Evolutionary conservation across 169 alveolate genomes (phyloP).

Genomic region (Theileria parva): DNA sequence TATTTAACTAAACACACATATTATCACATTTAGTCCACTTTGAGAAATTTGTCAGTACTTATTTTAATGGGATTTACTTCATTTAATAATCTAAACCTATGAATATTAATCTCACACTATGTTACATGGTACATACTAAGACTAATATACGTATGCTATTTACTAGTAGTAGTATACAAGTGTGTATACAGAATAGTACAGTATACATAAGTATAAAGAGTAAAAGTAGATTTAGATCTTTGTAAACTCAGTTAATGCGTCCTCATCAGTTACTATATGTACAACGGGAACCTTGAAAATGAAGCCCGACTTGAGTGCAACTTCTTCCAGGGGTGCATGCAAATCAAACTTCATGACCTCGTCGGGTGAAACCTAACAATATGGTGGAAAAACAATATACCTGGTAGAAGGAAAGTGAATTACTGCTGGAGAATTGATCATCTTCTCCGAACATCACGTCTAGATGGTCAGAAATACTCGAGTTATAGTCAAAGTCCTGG

Average conservation of each 20-base stretch:
- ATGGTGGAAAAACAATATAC: background rate
- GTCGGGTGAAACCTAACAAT: slow-evolving; percentile 27
- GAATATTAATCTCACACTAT: background rate
- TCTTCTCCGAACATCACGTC: slow-evolving; percentile 64
- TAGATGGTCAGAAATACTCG: slow-evolving; percentile 59
- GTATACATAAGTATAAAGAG: background rate
- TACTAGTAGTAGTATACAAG: background rate
- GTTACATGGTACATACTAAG: background rate
- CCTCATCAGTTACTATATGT: slow-evolving; percentile 46
- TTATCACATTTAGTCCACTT: slow-evolving; percentile 22
- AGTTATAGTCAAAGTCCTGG: slow-evolving; percentile 47
- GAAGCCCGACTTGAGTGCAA: slow-evolving; percentile 30
- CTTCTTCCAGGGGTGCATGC: slow-evolving; percentile 37
- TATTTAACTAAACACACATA: background rate
- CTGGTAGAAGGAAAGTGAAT: slow-evolving; percentile 50
- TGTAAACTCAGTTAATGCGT: slow-evolving; percentile 8
- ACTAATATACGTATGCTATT: background rate
- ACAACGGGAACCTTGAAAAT: slow-evolving; percentile 50
- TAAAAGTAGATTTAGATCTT: background rate
- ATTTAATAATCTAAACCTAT: slow-evolving; percentile 14
- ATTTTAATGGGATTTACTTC: slow-evolving; percentile 56
- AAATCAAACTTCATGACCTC: slow-evolving; percentile 38
- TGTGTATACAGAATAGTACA: background rate
- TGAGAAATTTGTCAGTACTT: slow-evolving; percentile 40
- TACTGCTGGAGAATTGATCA: slow-evolving; percentile 18